Base-by-base conservation (phyloP, 768 basidiomycete species). In the Fibroporia radiculosa region DNA sequence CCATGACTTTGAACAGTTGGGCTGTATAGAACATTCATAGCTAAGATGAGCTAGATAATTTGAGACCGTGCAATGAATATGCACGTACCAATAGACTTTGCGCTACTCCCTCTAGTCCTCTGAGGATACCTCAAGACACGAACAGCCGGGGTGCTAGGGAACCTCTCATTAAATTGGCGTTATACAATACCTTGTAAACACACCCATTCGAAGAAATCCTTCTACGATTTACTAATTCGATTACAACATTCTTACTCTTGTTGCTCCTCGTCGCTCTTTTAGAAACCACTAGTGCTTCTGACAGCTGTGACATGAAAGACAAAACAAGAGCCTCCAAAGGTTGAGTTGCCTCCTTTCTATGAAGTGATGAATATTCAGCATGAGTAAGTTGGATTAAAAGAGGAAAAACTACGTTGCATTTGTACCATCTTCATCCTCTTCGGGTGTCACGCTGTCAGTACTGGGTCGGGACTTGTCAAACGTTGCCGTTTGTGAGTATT, bases 1-100 rank as follows among this genome's bases (percentile, higher is more conserved):
- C 77, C 37, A 85, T 64, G 3, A 87, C 72, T 22, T 69, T 72
- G 52, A 89, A 70, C 7, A 90, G 57, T 54, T 82, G 83, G 2
- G 88, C 88, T 91, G 50, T 20, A 31, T 24, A 6, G 32, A 20
- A 5, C 27, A 32, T 41, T 32, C 45, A 35, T 27, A 31, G 13
- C 10, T 4, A 19, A 26, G 13, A 32, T 27, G 25, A 25, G 8
- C 14, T 8, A n/a, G 10, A 10, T 41, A 10, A 14, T 6, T 4
- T 11, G 5, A 6, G 23, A 8, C 7, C 23, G 7, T 11, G 10
- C 6, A 13, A n/a, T 4, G 6, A 11, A 36, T 7, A 31, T 8
- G 12, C 6, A 45, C 58, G 11, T 45, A 78, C 74, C 74, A 37
- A 77, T 61, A 12, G 66, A 65, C 34, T 57, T 58, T 16, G 67